Percentiles rank a stretch among this genome's conserved stretches.
Conservation (phyloP, 1,139 yeast genomes). For the Suhomyces guaymorum region DNA sequence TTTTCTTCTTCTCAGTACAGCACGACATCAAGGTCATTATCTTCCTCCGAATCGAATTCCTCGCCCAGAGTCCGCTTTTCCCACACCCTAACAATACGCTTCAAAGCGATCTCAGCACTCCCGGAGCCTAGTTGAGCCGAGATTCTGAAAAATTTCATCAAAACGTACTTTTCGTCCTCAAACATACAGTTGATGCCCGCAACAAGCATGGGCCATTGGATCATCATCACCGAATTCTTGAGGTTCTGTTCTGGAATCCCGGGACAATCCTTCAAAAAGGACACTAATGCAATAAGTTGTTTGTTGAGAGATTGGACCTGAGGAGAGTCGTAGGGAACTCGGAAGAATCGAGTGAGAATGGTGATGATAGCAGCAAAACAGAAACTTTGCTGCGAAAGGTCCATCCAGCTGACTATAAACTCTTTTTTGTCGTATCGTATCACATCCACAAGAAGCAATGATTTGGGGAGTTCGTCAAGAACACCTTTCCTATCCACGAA, state of each 20-base stretch:
- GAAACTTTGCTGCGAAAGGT: constrained; percentile 20
- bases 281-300: constrained; percentile 14
- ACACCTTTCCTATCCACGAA: constrained; percentile 13
- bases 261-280: constrained; percentile 13
- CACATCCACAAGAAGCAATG: constrained; percentile 16
- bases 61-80: constrained; percentile 16
- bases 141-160: constrained; percentile 17
- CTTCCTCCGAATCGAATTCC: constrained; percentile 23
- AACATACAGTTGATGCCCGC: constrained; percentile 20
- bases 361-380: constrained; percentile 19
- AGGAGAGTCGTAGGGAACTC: constrained; percentile 15
- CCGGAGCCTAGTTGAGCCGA: constrained; percentile 20
- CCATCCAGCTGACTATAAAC: constrained; percentile 21
- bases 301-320: constrained; percentile 18
- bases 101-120: constrained; percentile 20
- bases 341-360: constrained; percentile 19
- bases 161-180: constrained; percentile 15
- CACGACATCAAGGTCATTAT: constrained; percentile 22
- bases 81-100: constrained; percentile 19
- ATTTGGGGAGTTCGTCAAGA: constrained; percentile 10
- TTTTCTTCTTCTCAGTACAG: constrained; percentile 9
- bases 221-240: constrained; percentile 20
- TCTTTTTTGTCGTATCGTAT: constrained; percentile 11
- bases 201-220: constrained; percentile 25
- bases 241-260: constrained; percentile 13